Evolutionary conservation across 345 rosid species (phyloP), one percentile per base, ranked within the genome.

Genomic region (Nephelium lappaceum): DNA sequence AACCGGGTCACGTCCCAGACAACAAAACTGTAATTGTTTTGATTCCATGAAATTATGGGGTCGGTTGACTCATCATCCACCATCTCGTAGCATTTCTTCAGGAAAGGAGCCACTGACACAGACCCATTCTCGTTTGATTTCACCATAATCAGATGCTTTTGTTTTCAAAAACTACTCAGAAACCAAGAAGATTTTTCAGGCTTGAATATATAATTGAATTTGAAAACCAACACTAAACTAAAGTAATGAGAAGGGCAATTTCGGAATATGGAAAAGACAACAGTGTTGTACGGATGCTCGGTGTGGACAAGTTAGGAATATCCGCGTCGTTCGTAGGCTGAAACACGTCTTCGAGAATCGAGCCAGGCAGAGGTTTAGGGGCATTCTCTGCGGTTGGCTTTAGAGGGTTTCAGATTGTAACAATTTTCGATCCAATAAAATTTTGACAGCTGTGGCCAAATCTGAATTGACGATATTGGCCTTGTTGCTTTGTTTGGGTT

Each of bases 51-150:
- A 47, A 94, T 89, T 49, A 93, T 81, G 2, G 92, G 67, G 80
- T 90, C 82, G 0, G 97, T 87, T 0, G 92, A 80, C 53, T 85
- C 84, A 71, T 93, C 96, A 71, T 91, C 98, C 1, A 93, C 94
- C 95, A 94, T 93, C 49, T 94, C 97, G 84, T 91, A 93, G 78
- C 98, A 91, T 85, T 94, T 94, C 78, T 82, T 90, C 62, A 94
- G 75, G 76, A 94, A 94, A 42, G 98, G 98, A 19, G 96, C 91
- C 49, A 91, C 63, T 43, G 93, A 78, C 8, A 39, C 74, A 42
- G 84, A 81, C 69, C 85, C 90, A 68, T 68, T 81, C 6, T 83
- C 93, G 67, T 80, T 79, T 10, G 93, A 84, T 88, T 84, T 90
- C 87, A 88, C 97, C 97, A 91, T 88, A 51, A 49, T 61, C 64